Base-by-base conservation (phyloP, 345 rosid species). In the Rhodomyrtus tomentosa region DNA sequence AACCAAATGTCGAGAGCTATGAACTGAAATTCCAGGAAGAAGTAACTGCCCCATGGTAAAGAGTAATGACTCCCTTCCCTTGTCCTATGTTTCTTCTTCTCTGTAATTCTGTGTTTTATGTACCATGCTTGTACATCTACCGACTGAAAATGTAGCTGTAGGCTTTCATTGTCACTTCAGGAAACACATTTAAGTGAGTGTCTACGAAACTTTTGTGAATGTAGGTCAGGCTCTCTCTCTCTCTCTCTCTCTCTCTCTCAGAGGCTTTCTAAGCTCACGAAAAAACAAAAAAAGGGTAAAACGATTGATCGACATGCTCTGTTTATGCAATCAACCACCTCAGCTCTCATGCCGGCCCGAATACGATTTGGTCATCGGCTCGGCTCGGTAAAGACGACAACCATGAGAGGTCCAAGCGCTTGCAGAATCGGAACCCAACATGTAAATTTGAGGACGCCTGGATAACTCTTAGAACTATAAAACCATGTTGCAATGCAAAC, bases 31-130 rank as follows among this genome's bases (percentile, higher is more conserved):
- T 93, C 88, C 88, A 85, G 83, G 90, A 88, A 84, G 91, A 86
- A 84, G 93, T 90, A 45, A 85, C 81, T 53, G 91, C 94, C 38
- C 92, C 95, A 54, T 93, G 94, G 96, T 93, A 87, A 93, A 20
- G 59, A 15, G 96, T 93, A 87, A 93, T 29, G 68, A 18, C 6
- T 79, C 16, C 6, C 79, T 5, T 51, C 32, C 27, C 24, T 48
- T 53, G 53, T 76, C 48, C 74, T 5, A 27, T 27, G 25, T 20
- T 29, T 76, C 50, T 76, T 16, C 24, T 62, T 68, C 74, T 62
- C 40, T 29, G 42, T 16, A 21, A 38, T 32, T 68, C 42, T 8
- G 45, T 55, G 29, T 16, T 20, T 59, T 68, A 32, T 68, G 76
- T 68, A 32, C 76, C 76, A 18, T 68, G 76, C 42, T 68, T 68